Evolutionary conservation across 352 stramenopile species (phyloP), one percentile per base, ranked within the genome.

Genomic region (Pythium sp.): DNA sequence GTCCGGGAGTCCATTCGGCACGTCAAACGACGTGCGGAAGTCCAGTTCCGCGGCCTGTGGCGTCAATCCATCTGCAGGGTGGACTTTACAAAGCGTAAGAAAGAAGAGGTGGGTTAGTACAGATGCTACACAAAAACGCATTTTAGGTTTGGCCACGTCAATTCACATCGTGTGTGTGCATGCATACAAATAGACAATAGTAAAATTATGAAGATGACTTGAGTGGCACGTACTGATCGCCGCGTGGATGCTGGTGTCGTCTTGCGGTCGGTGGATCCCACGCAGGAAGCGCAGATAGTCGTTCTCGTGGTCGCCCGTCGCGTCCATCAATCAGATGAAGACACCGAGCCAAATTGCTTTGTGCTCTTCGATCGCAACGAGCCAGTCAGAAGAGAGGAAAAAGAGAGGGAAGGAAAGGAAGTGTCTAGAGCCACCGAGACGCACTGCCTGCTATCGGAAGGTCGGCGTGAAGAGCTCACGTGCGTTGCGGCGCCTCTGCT

Each of bases 221-320:
- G 38, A 47, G 41, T 20, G 15, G 12, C 64, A 79, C 77, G 56
- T 57, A 85, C 79, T 72, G 66, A 84, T 84, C 1, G 77, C 65
- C 53, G 75, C 62, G 58, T 78, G 77, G 18, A 78, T 73, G 28
- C 68, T 76, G 46, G 75, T 64, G 60, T 93, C 85, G 55, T 94
- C 84, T 28, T 71, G 59, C 34, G 76, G 66, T 14, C 86, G 82
- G 18, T 51, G 43, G 64, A 93, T 76, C 12, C 82, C 82, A 58
- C 83, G 83, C 69, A 92, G 64, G 65, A 92, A 94, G 73, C 86
- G 80, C 71, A 94, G 67, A 73, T 94, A 92, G 73, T 92, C 84
- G 72, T 87, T 88, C 55, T 91, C 85, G 7, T 51, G 59, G 64
- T 53, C 73, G 58, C 62, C 75, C 69, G 59, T 69, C 53, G 47